phyloP scores from a whole-genome alignment of 768 basidiomycete species.

The Pilatotrama ljubarskyi region DNA sequence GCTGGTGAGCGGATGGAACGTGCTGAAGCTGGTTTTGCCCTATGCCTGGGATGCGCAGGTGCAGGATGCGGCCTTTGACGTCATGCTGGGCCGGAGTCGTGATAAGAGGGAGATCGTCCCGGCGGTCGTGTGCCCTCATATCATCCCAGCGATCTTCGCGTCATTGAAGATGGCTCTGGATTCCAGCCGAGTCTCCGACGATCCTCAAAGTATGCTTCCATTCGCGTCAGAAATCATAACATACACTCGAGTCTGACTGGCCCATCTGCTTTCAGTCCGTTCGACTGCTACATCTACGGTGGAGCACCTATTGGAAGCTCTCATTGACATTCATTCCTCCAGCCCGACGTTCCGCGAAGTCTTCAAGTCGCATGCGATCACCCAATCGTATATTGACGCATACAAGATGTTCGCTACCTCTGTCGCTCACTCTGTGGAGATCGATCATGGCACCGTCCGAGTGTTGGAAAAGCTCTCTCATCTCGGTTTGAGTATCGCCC shows the following conservation, averaged over 20 bases:
- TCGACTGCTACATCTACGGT: constrained; percentile 39
- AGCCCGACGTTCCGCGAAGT: constrained; percentile 67
- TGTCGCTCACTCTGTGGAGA: constrained; percentile 37
- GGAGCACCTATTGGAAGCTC: constrained; percentile 64
- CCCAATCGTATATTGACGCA: constrained; percentile 64
- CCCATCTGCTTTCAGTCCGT: not conserved
- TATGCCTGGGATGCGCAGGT: constrained; percentile 65
- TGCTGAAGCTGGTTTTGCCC: constrained; percentile 69
- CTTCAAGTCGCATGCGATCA: constrained; percentile 72
- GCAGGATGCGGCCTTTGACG: constrained; percentile 65
- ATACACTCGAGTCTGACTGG: not conserved
- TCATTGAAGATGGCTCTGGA: constrained; percentile 62
- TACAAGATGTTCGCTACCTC: constrained; percentile 56
- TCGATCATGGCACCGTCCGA: constrained; percentile 48
- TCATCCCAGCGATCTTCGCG: constrained; percentile 70
- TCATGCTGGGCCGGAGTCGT: constrained; percentile 57
- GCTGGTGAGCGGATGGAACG: constrained; percentile 79
- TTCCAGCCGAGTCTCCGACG: constrained; percentile 25
- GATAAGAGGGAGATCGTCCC: constrained; percentile 24
- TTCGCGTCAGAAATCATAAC: not conserved
- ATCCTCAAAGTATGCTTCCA: constrained; percentile 23
- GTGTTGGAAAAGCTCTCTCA: constrained; percentile 72
- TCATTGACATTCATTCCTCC: constrained; percentile 68
- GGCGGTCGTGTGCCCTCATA: constrained; percentile 58
- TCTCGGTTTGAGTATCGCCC: constrained; percentile 64